Evolutionary conservation across 1,139 yeast genomes (phyloP).

Genomic region (Spencermartinsiella ligniputridi): DNA sequence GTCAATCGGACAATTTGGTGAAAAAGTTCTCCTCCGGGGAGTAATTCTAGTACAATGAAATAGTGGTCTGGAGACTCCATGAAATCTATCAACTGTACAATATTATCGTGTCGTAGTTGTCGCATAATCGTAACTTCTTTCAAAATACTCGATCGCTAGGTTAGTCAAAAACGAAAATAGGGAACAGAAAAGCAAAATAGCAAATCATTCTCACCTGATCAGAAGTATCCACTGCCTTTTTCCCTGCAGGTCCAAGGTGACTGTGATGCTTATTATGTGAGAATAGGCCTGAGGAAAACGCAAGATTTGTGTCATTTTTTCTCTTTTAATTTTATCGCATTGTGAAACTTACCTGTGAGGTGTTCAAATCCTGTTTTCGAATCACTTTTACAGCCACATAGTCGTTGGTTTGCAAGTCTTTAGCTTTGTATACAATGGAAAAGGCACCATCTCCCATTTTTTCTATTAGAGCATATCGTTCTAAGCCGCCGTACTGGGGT

Average conservation of each 20-base stretch:
- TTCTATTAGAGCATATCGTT: constrained; percentile 42
- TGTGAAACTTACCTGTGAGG: constrained; percentile 37
- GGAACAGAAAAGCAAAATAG: constrained; percentile 1
- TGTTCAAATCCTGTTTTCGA: constrained; percentile 57
- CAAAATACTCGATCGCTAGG: constrained; percentile 50
- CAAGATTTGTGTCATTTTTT: no score
- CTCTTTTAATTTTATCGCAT: no score
- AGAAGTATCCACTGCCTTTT: constrained; percentile 25
- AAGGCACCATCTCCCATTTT: constrained; percentile 73
- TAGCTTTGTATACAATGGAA: constrained; percentile 76
- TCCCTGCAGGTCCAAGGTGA: constrained; percentile 28
- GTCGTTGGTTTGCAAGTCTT: constrained; percentile 43
- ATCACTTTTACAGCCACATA: constrained; percentile 83
- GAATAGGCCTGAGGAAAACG: constrained; percentile 1
- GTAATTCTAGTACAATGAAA: constrained; percentile 77
- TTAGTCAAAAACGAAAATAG: constrained; percentile 10
- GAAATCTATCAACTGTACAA: constrained; percentile 67
- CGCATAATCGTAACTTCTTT: constrained; percentile 88
- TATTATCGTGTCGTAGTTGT: constrained; percentile 63
- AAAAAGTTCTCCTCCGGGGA: constrained; percentile 92
- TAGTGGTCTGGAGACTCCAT: constrained; percentile 61
- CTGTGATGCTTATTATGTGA: constrained; percentile 15
- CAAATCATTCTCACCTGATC: constrained; percentile 27
- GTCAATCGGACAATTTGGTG: constrained; percentile 90
- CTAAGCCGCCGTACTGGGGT: constrained; percentile 48